phyloP scores from a whole-genome alignment of 257 asterid genomes.

The Euphrasia confusa region DNA sequence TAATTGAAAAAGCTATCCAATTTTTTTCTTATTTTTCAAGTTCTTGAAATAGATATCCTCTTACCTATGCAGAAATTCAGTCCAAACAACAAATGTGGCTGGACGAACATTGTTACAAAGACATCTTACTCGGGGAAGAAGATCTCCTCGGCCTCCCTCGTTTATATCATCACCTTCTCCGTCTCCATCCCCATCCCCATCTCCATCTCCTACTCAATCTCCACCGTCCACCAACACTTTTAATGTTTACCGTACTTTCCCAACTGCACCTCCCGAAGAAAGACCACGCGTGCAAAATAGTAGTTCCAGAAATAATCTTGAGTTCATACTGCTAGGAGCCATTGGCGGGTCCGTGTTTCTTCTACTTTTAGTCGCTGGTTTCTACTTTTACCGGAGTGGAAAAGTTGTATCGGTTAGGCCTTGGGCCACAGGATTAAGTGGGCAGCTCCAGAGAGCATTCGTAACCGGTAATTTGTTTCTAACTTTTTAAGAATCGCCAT shows the following conservation, averaged over 20 bases:
- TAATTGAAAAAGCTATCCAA: too few relatives aligned
- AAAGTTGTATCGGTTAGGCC: slow-evolving; percentile 81
- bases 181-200: slow-evolving; percentile 1
- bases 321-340: slow-evolving; percentile 34
- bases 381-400: slow-evolving; percentile 35
- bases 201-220: slow-evolving; percentile 26
- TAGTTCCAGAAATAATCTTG: slow-evolving; percentile 6
- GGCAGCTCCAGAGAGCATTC: slow-evolving; percentile 86
- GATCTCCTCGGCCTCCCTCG: not conserved
- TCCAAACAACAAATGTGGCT: slow-evolving; percentile 27
- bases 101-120: slow-evolving; percentile 44
- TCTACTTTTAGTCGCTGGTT: slow-evolving; percentile 29
- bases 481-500: not conserved
- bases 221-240: slow-evolving; percentile 31
- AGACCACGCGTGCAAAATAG: slow-evolving; percentile 19
- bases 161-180: not conserved
- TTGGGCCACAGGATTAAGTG: slow-evolving; percentile 92
- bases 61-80: slow-evolving; percentile 39
- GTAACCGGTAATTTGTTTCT: slow-evolving; percentile 50
- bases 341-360: slow-evolving; percentile 58
- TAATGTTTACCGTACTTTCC: slow-evolving; percentile 26
- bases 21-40: not conserved
- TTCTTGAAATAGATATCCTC: not conserved
- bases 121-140: not conserved
- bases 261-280: slow-evolving; percentile 30